Base-by-base conservation (phyloP, 1,284 basidiomycete genomes). In the Boletellus dicymbophilus region DNA sequence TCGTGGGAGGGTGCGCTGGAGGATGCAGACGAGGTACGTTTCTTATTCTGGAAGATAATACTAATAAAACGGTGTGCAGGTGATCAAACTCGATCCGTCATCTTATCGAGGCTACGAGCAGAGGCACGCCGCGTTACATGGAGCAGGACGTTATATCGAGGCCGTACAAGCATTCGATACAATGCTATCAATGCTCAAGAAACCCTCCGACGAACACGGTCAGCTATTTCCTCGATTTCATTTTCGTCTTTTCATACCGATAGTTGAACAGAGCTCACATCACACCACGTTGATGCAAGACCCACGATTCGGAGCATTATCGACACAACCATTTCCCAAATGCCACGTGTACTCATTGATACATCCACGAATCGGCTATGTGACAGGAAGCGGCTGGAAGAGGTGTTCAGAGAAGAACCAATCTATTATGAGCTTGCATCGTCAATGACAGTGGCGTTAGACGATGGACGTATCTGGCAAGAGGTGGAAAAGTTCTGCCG, bases 21-120 rank as follows among this genome's bases (percentile, higher is more conserved):
- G n/a, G 60, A 59, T 12, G 60, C 58, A 36, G 43, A 56, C 23
- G n/a, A 26, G 4, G 58, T 62, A 46, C 23, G 59, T 39, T 23
- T 49, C 40, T 34, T 4, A 4, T 38, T 16, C 25, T 23, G 27
- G 6, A 3, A 37, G 15, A 21, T 9, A 8, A 3, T 13, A 34
- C 20, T 34, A 18, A 13, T 16, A 2, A n/a, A 28, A 9, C 46
- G 11, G 16, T 25, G 31, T 16, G 4, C n/a, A 62, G 58, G 51
- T 46, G 20, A 47, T 60, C 23, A 23, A 8, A 7, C 37, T 58
- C 22, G 43, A 59, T 42, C 27, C 58, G 4, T 55, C 44, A 2
- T 10, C 33, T 6, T 47, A 45, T 38, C 30, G n/a, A 27, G 25
- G 48, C 2, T 56, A 55, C 3, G 46, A 59, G 36, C 21, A 18